Conservation (phyloP, 768 basidiomycete species). For the Dentipellis fragilis region DNA sequence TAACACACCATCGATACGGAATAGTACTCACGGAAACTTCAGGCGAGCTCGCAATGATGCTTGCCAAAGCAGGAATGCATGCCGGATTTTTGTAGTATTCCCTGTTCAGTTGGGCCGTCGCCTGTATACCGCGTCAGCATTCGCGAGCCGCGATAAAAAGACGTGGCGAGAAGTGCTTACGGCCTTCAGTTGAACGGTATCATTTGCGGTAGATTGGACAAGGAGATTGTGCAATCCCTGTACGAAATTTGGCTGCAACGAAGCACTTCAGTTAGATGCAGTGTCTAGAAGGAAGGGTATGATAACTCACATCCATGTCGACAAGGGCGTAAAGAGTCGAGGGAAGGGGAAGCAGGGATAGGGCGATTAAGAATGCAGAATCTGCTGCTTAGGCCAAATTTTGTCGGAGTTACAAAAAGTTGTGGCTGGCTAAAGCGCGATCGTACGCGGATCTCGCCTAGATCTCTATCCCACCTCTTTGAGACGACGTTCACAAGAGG, state of each 20-base stretch:
- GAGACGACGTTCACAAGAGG: too few species aligned
- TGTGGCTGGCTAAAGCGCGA: neutral
- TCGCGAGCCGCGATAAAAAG: constrained; percentile 6
- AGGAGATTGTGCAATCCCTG: constrained; percentile 81
- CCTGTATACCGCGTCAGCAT: constrained; percentile 33
- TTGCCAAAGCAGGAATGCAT: constrained; percentile 87
- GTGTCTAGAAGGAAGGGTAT: neutral
- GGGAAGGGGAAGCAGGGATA: constrained; percentile 5
- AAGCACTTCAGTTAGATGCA: neutral
- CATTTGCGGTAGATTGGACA: constrained; percentile 75
- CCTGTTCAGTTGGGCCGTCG: constrained; percentile 83
- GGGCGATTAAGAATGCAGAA: constrained; percentile 12
- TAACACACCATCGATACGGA: neutral
- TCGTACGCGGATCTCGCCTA: too few species aligned
- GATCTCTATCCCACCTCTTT: too few species aligned
- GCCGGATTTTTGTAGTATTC: constrained; percentile 86
- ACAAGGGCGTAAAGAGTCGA: constrained; percentile 10
- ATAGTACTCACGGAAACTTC: constrained; percentile 60
- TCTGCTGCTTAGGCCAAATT: constrained; percentile 30
- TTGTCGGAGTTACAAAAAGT: constrained; percentile 45
- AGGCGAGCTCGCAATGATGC: constrained; percentile 78
- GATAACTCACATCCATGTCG: constrained; percentile 39
- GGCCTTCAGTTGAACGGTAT: constrained; percentile 82
- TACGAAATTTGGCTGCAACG: constrained; percentile 53
- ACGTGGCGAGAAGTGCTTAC: constrained; percentile 37